Evolutionary conservation across 1,284 basidiomycete genomes (phyloP).

Genomic region (Acaromyces ingoldii): DNA sequence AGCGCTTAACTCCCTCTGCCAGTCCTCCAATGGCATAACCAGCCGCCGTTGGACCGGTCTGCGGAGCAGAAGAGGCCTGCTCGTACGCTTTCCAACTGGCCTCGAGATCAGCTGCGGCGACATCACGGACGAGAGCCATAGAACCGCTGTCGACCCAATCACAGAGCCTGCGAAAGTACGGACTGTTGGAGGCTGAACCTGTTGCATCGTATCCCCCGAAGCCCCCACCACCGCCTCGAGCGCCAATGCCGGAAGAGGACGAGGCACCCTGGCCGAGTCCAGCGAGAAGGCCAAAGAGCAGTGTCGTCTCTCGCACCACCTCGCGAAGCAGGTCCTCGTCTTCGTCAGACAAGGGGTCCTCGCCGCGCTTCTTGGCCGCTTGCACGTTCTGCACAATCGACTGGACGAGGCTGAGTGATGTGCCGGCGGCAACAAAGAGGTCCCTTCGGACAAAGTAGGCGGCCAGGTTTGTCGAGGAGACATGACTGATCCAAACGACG

Average conservation of each 20-base stretch:
- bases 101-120: background rate
- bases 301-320: constrained; percentile 31
- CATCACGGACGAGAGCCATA: background rate
- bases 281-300: constrained; percentile 40
- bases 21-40: background rate
- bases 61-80: background rate
- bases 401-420: constrained; percentile 16
- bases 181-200: constrained; percentile 2
- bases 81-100: background rate
- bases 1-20: background rate
- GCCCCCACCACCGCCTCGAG: background rate
- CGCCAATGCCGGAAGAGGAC: background rate
- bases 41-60: background rate
- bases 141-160: constrained; percentile 7
- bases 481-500: constrained; percentile 32
- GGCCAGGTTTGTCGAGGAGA: constrained; percentile 31
- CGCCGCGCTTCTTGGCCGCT: no score
- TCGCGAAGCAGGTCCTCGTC: constrained; percentile 4
- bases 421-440: constrained; percentile 31
- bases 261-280: constrained; percentile 29
- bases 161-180: constrained; percentile 13
- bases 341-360: constrained; percentile 2
- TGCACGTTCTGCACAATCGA: constrained; percentile 13
- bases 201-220: background rate
- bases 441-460: constrained; percentile 45